Conservation (phyloP, 768 basidiomycete genomes). For the Wakefieldia striispora region DNA sequence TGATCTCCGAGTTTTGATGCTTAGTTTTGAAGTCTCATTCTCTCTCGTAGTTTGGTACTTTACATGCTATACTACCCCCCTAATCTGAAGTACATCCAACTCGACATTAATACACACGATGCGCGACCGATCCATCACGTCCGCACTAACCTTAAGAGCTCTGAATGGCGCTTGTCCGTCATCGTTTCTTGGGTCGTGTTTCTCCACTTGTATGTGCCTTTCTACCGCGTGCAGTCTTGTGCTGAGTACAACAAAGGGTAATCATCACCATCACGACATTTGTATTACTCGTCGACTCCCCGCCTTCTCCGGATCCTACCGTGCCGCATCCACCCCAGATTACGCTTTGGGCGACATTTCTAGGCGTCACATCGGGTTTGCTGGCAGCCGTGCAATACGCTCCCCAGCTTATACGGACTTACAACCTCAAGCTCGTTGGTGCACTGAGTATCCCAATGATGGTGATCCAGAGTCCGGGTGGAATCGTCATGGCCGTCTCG, state of each 20-base stretch:
- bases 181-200: constrained; percentile 67
- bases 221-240: not conserved
- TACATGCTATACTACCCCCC: constrained; percentile 92
- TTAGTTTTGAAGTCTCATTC: not conserved
- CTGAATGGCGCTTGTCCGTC: constrained; percentile 79
- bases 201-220: constrained; percentile 66
- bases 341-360: constrained; percentile 76
- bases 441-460: constrained; percentile 95
- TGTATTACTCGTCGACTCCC: constrained; percentile 51
- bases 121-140: constrained; percentile 39
- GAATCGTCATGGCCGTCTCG: constrained; percentile 80
- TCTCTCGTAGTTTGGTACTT: constrained; percentile 66
- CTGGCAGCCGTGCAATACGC: constrained; percentile 85
- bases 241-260: constrained; percentile 8
- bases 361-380: constrained; percentile 77
- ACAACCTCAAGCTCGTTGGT: constrained; percentile 75
- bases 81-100: constrained; percentile 67
- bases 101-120: constrained; percentile 43
- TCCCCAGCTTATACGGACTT: constrained; percentile 85
- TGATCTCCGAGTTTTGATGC: constrained; percentile 7
- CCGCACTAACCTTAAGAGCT: constrained; percentile 51
- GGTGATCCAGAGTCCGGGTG: constrained; percentile 91
- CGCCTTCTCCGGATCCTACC: constrained; percentile 34
- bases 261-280: constrained; percentile 61
- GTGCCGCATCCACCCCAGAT: constrained; percentile 38